Conservation (phyloP, 345 rosid species). For the Euclidium syriacum region DNA sequence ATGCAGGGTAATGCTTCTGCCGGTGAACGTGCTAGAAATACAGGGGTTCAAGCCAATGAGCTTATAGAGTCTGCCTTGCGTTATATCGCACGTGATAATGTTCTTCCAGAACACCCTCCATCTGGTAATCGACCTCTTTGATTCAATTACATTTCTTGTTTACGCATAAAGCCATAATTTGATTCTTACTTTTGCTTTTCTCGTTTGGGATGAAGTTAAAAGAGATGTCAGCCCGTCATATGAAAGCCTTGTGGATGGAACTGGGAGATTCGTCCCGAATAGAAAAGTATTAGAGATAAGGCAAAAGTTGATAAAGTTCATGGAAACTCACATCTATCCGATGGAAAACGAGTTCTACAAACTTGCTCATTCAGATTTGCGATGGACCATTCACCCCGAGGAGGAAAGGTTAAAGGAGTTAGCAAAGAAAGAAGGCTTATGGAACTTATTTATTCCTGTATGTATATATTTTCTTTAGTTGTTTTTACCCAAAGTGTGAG, state of each 20-base stretch:
- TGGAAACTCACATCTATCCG: slow-evolving; percentile 89
- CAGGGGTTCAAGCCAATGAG: slow-evolving; percentile 52
- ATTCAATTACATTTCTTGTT: not conserved
- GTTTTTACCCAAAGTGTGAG: not conserved
- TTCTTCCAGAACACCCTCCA: slow-evolving; percentile 70
- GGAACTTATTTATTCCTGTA: slow-evolving; percentile 96
- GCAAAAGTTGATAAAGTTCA: slow-evolving; percentile 62
- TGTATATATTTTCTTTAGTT: slow-evolving; percentile 21
- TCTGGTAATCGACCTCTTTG: slow-evolving; percentile 42
- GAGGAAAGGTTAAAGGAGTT: slow-evolving; percentile 84
- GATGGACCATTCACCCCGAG: slow-evolving; percentile 91
- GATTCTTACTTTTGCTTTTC: not conserved
- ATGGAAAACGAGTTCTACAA: slow-evolving; percentile 71
- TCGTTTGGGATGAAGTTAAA: slow-evolving; percentile 28
- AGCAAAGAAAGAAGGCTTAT: slow-evolving; percentile 86
- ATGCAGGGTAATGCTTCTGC: slow-evolving; percentile 94
- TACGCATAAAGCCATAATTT: not conserved
- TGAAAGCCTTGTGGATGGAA: slow-evolving; percentile 42
- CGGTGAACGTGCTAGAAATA: slow-evolving; percentile 72
- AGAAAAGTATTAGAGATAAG: slow-evolving; percentile 60
- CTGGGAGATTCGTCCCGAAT: slow-evolving; percentile 68
- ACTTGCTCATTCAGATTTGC: slow-evolving; percentile 63
- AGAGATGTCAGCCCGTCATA: slow-evolving; percentile 24
- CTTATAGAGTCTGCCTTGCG: slow-evolving; percentile 62
- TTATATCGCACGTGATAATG: slow-evolving; percentile 47